These are phyloP conservation scores for Calonectria naviculata DNA, from an alignment of 2,329 filamentous ascomycete genomes.

Conservation along the genomic window DNA sequence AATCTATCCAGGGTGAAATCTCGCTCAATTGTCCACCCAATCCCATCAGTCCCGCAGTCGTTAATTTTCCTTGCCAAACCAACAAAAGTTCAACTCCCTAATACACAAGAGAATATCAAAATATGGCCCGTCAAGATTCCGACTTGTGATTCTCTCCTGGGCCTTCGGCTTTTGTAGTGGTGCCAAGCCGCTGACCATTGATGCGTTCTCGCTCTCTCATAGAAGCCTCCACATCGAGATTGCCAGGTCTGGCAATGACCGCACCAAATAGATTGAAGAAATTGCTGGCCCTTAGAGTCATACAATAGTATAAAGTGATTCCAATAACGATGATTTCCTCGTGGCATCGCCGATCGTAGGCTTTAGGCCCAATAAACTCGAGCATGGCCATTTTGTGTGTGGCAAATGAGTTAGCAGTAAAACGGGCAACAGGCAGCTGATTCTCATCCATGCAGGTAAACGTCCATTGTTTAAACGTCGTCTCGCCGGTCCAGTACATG, in stretches of 20 bases:
- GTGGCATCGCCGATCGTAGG: constrained; percentile 9
- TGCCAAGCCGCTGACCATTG: neutral
- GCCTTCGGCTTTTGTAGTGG: neutral
- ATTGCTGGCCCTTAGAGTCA: constrained; percentile 27
- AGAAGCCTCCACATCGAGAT: constrained; percentile 23
- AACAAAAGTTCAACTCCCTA: neutral
- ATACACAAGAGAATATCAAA: neutral
- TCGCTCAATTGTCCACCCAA: neutral
- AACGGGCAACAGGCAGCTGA: constrained; percentile 31
- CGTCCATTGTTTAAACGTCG: constrained; percentile 34
- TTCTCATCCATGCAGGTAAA: constrained; percentile 36
- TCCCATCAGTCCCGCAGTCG: neutral
- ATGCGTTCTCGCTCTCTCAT: neutral
- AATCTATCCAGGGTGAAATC: too few relatives aligned
- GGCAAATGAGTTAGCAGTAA: constrained; percentile 26
- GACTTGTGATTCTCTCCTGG: neutral
- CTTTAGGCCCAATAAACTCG: constrained; percentile 33
- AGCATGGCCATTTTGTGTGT: constrained; percentile 28
- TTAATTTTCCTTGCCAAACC: neutral
- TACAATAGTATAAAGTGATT: constrained; percentile 30
- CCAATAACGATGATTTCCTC: constrained; percentile 34
- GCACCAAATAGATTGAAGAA: constrained; percentile 28
- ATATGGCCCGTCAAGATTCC: neutral
- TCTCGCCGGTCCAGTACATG: constrained; percentile 32
- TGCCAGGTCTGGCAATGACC: constrained; percentile 27